Evolutionary conservation across 257 asterid genomes (phyloP), one percentile per base, ranked within the genome.

Genomic region (Linderniella brevidens): DNA sequence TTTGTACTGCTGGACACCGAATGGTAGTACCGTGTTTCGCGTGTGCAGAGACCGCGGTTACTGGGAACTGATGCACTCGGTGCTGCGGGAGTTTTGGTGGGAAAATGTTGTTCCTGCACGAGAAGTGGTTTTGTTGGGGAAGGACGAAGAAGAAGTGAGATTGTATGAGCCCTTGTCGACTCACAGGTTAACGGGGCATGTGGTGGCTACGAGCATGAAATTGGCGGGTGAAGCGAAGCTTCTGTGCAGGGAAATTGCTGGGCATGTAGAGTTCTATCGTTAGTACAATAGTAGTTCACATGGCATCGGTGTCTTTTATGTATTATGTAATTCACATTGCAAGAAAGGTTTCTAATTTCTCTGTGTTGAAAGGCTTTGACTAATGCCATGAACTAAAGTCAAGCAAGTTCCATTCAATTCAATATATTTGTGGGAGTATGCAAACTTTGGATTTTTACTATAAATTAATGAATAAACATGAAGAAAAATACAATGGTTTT

Each of bases 1-100:
- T 76, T 58, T 84, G 56, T 84, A 84, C 53, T 88, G 98, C 52
- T 88, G 98, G 98, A 88, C 92, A 2, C 97, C 90, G 4, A 88
- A 78, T 4, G 94, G 93, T 4, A 80, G 98, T 55, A 68, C 95
- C 4, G 64, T 84, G 52, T 84, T 88, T 41, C 94, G 94, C 9
- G 80, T 84, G 7, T 38, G 55, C 14, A 74, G 98, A 52, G 95
- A 84, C 0, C 82, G 71, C 0, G 46, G 62, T 38, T 84, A 88
- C 56, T 88, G 95, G 95, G 72, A 72, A 32, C 48, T 84, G 42
- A 83, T 88, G 18, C 78, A 62, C 25, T 81, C 78, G 55, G 45
- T 84, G 42, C 64, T 85, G 57, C 63, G 76, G 1, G 94, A 90
- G 75, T 90, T 85, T 70, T 90, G 96, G 99, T 90, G 93, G 93